phyloP scores from a whole-genome alignment of 139 green algal species.

The Chlamydomonas sphaeroides region DNA sequence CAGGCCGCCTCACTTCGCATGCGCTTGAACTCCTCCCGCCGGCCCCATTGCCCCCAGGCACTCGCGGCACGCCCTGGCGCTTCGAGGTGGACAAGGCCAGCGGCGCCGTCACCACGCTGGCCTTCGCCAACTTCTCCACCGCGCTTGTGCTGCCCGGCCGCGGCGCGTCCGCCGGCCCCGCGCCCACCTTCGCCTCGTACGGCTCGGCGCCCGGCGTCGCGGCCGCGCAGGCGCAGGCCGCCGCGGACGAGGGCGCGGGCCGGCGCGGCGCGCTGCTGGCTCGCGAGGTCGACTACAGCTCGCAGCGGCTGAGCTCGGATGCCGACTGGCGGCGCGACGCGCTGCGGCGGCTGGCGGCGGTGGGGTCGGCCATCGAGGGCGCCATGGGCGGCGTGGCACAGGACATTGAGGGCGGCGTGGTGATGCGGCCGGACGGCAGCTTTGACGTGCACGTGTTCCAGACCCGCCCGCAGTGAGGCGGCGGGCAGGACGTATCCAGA shows the following conservation, averaged over 20 bases:
- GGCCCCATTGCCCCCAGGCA: conserved; percentile 74
- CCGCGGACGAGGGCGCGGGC: neutral
- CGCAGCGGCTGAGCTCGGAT: conserved; percentile 70
- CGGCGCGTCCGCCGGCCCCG: neutral
- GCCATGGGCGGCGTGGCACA: conserved; percentile 79
- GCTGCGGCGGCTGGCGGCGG: neutral
- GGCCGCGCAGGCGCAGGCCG: neutral
- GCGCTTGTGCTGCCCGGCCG: conserved; percentile 63
- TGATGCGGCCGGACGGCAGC: conserved; percentile 54
- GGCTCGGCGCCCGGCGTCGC: conserved; percentile 11
- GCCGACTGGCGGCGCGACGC: conserved; percentile 63
- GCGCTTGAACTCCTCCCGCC: neutral
- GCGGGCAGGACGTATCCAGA: no score
- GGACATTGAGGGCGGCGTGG: conserved; percentile 94
- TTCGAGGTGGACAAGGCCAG: conserved; percentile 78
- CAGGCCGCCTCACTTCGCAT: no score
- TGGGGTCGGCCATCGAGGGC: conserved; percentile 71
- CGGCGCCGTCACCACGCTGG: conserved; percentile 69
- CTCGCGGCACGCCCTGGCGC: conserved; percentile 89
- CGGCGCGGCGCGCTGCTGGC: conserved; percentile 39
- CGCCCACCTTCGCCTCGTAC: conserved; percentile 12
- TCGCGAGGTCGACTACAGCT: conserved; percentile 87
- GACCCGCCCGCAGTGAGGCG: conserved; percentile 82
- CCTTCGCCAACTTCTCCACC: conserved; percentile 95
- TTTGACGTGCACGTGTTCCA: conserved; percentile 84